Base-by-base conservation (phyloP, 1,284 basidiomycete genomes). In the Cutaneotrichosporon sp. region DNA sequence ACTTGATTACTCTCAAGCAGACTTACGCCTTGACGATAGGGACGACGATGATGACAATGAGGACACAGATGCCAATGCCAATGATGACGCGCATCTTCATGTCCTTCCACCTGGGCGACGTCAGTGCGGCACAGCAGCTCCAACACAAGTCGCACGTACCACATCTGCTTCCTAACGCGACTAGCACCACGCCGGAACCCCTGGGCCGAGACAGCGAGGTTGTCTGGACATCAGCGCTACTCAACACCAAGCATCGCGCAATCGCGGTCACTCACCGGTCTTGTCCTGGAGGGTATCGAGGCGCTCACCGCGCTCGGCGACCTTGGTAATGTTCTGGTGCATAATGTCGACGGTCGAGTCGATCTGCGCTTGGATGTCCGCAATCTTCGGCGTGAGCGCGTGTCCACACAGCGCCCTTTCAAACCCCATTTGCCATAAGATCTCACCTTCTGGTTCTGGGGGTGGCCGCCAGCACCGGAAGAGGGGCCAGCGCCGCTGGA, bases 161-260 rank as follows among this genome's bases (percentile, higher is more conserved):
- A 82, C 87, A 94, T 84, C 77, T 95, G 92, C 86, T 99, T 99
- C 80, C 96, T 89, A 56, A 99, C 97, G 68, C 92, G 87, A 84
- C 97, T 97, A 60, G 97, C 97, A 69, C 96, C 95, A 71, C 92
- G 87, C 68, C 94, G 88, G 88, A 99, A 99, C 34, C 94, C 94
- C 83, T 99, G 97, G 13, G 96, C 97, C n/a, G 94, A 97, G 46
- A 97, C 92, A 34, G 96, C 95, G 64, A 99, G 87, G 78, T 90
- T 97, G 82, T 99, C 96, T 96, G 21, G 32, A 36, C 14, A 11
- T 21, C 11, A 51, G 26, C 40, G 30, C 26, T 22, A 30, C 6
- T 22, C 14, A 53, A 5, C 22, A 10, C 21, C n/a, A 38, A n/a
- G 47, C 61, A 49, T 30, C 34, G 34, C 34, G 34, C 34, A 36